phyloP scores from a whole-genome alignment of 345 rosid genomes.

The Eucalyptus pumila region DNA sequence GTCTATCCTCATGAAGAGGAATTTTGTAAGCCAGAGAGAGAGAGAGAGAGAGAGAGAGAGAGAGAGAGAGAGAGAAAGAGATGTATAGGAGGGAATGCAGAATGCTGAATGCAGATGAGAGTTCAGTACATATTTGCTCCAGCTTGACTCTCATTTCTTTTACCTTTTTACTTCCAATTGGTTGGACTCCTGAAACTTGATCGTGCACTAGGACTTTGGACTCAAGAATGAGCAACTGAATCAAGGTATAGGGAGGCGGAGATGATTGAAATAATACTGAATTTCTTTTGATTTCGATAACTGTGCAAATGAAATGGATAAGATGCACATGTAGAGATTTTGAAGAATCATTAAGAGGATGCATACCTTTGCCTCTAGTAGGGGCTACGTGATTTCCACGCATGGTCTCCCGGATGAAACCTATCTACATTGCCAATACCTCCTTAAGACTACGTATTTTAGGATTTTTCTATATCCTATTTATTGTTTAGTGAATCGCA shows the following conservation, averaged over 20 bases:
- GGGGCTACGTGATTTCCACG: not conserved
- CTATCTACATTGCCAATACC: not conserved
- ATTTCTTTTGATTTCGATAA: not conserved
- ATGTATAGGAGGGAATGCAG: not conserved
- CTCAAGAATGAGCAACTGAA: not conserved
- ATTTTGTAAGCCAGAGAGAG: not conserved
- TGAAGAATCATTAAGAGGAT: not conserved
- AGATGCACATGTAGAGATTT: not conserved
- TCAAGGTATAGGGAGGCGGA: not conserved
- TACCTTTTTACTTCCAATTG: not conserved
- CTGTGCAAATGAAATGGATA: not conserved
- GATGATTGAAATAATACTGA: not conserved
- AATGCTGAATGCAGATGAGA: not conserved
- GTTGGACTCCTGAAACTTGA: not conserved
- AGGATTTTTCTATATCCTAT: too few species aligned
- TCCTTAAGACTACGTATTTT: not conserved
- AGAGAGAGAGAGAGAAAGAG: not conserved
- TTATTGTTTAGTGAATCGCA: accelerated
- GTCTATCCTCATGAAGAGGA: not conserved
- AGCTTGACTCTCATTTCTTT: not conserved
- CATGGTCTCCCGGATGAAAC: not conserved
- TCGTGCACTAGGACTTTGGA: not conserved
- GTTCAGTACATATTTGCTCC: not conserved
- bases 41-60: not conserved
- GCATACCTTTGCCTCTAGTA: not conserved